These are phyloP conservation scores for Pueraria montana DNA, from an alignment of 306 rosid genomes.

Conservation along the genomic window DNA sequence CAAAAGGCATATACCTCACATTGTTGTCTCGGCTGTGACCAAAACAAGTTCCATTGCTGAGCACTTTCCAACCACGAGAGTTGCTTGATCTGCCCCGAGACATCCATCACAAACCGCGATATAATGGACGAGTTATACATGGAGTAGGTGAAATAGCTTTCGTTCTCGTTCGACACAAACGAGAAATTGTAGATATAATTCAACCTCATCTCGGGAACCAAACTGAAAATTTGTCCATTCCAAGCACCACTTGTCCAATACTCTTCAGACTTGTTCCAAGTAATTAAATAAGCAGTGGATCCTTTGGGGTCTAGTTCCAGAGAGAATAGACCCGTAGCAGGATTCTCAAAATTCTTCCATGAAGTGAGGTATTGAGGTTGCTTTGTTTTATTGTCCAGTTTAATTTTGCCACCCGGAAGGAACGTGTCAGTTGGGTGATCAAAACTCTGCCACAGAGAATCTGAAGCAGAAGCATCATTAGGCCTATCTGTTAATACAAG, in stretches of 20 bases:
- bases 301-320: conserved; percentile 54
- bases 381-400: conserved; percentile 54
- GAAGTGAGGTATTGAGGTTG: conserved; percentile 60
- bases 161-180: conserved; percentile 56
- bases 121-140: conserved; percentile 8
- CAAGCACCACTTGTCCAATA: conserved; percentile 64
- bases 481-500: conserved; percentile 51
- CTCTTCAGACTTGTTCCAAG: conserved; percentile 54
- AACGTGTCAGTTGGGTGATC: conserved; percentile 70
- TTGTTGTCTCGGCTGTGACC: conserved; percentile 62
- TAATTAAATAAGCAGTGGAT: conserved; percentile 35
- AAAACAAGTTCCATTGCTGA: conserved; percentile 59
- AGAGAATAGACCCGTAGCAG: conserved; percentile 61
- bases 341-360: conserved; percentile 65
- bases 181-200: conserved; percentile 58
- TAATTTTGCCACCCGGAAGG: conserved; percentile 64
- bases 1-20: conserved; percentile 65
- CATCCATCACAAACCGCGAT: conserved; percentile 47
- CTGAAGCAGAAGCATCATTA: conserved; percentile 20
- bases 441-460: conserved; percentile 67
- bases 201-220: conserved; percentile 62
- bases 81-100: conserved; percentile 59
- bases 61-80: conserved; percentile 42
- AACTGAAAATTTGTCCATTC: conserved; percentile 58
- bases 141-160: conserved; percentile 64